Evolutionary conservation across 2,329 filamentous ascomycete genomes (phyloP).

Genomic region (Ophiostoma quercus): DNA sequence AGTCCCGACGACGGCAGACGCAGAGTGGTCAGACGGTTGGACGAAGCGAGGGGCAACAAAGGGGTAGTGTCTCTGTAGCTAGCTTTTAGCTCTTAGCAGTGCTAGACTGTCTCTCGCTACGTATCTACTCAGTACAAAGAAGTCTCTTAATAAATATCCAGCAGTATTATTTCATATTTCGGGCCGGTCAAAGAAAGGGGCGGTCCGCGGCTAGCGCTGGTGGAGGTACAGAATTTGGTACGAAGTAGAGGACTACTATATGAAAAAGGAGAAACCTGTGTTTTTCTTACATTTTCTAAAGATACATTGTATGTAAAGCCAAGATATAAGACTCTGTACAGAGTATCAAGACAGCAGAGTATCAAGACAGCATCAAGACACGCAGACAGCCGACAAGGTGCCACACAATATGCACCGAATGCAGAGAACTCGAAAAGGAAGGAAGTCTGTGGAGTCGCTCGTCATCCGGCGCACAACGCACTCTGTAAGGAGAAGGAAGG

Average conservation of each 20-base stretch:
- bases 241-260: not conserved
- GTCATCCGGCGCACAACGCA: constrained; percentile 4
- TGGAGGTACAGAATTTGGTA: not conserved
- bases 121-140: too few species aligned
- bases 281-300: not conserved
- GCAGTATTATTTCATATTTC: constrained; percentile 12
- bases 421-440: constrained; percentile 11
- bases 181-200: constrained; percentile 11
- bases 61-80: not conserved
- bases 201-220: constrained; percentile 12
- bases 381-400: not conserved
- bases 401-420: not conserved
- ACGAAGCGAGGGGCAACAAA: constrained; percentile 4
- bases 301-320: not conserved
- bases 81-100: not conserved
- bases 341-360: too few species aligned
- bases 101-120: too few species aligned
- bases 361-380: not conserved
- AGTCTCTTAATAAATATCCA: not conserved
- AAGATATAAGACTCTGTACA: not conserved
- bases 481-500: not conserved
- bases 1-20: not conserved
- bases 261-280: not conserved
- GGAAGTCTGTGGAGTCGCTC: not conserved
- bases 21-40: not conserved